Conservation (phyloP, 768 basidiomycete species). For the Agaricus subrufescens region DNA sequence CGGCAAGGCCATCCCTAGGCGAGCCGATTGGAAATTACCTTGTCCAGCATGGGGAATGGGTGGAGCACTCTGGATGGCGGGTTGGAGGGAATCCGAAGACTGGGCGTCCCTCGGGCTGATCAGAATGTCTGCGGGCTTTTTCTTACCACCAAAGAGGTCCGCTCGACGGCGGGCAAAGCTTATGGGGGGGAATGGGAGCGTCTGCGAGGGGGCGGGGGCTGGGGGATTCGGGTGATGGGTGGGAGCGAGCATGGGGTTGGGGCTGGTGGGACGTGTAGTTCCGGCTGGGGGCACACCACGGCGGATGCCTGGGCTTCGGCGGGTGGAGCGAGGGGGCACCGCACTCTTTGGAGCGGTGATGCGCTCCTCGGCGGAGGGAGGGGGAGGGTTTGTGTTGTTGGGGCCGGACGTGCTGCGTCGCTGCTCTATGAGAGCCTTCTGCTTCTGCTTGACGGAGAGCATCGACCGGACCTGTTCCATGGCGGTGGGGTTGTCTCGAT, state of each 20-base stretch:
- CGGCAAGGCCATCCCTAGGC: conserved; percentile 62
- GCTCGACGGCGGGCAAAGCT: conserved; percentile 76
- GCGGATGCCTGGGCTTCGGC: conserved; percentile 34
- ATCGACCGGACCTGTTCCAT: conserved; percentile 62
- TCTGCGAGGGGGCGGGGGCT: conserved; percentile 28
- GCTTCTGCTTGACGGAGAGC: conserved; percentile 63
- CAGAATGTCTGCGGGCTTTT: conserved; percentile 75
- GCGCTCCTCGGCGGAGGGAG: conserved; percentile 7
- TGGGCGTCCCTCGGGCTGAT: conserved; percentile 66
- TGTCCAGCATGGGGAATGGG: conserved; percentile 54
- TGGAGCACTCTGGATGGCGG: conserved; percentile 74
- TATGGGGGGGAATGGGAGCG: conserved; percentile 66
- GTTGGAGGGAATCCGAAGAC: conserved; percentile 50
- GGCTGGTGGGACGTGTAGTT: conserved; percentile 27
- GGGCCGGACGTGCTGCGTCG: conserved; percentile 51
- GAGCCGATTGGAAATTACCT: conserved; percentile 34
- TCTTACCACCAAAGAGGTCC: conserved; percentile 56
- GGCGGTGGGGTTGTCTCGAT: conserved; percentile 52
- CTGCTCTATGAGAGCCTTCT: conserved; percentile 67
- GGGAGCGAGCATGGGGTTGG: conserved; percentile 26
- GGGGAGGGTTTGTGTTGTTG: conserved; percentile 19
- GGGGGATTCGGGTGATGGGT: conserved; percentile 17
- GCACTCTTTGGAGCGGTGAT: conserved; percentile 8
- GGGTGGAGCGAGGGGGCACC: conserved; percentile 21
- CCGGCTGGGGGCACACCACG: conserved; percentile 20